These are phyloP conservation scores for Rubia tinctorum DNA, from an alignment of 305 asterid species.

Conservation along the genomic window DNA sequence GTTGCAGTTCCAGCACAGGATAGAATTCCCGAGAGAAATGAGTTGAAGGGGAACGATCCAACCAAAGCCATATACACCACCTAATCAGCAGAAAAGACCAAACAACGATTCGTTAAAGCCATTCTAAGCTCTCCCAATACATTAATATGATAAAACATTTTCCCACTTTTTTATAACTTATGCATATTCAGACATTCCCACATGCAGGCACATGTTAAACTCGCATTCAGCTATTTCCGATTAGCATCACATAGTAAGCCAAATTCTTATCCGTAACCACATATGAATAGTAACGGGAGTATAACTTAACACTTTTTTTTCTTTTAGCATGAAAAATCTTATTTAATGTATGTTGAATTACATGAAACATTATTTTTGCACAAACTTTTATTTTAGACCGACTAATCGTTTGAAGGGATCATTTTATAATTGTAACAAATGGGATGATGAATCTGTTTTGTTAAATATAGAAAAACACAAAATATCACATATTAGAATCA, in stretches of 20 bases:
- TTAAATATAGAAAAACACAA: too few species aligned
- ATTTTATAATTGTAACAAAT: too few species aligned
- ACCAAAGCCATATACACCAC: constrained; percentile 66
- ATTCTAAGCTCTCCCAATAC: neutral
- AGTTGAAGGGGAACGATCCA: constrained; percentile 85
- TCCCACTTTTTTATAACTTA: neutral
- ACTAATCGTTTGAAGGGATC: too few species aligned
- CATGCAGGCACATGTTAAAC: neutral
- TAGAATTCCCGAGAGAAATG: constrained; percentile 83
- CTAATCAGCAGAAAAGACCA: constrained; percentile 28
- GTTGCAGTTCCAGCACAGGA: constrained; percentile 86
- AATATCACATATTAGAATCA: too few species aligned
- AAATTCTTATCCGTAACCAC: neutral
- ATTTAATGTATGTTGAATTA: too few species aligned
- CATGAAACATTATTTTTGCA: too few species aligned
- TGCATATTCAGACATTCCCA: neutral
- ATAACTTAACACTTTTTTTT: too few species aligned
- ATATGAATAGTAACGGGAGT: neutral
- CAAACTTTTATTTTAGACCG: too few species aligned
- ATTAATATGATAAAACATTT: neutral
- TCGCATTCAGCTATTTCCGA: neutral
- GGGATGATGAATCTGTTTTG: too few species aligned
- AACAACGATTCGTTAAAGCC: neutral
- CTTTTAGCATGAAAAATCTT: too few species aligned
- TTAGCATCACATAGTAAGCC: neutral